Base-by-base conservation (phyloP, 2,329 filamentous ascomycete species). In the Esteya vermicola region DNA sequence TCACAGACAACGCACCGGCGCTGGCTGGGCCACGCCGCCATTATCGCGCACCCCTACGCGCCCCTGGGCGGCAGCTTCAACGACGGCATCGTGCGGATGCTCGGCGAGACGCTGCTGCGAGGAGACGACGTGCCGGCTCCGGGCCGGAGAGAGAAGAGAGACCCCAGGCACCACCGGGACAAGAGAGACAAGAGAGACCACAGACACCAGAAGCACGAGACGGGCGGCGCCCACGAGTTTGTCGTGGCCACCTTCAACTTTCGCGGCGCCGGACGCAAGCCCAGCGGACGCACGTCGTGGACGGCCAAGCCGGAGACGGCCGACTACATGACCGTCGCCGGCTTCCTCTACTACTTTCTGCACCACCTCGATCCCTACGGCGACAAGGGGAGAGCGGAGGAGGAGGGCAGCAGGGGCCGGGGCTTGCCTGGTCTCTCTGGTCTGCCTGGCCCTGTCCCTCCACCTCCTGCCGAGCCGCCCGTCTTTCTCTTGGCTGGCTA, bases 211-310 rank as follows among this genome's bases (percentile, higher is more conserved):
- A n/a, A n/a, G n/a, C n/a, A n/a, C n/a, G n/a, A n/a, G 27, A 6
- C 21, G 10, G 21, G n/a, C 14, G 6, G 28, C 9, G 16, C 25
- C 13, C 61, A 67, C 39, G 84, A 83, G 2, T 93, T 75, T 51
- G 56, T 93, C 2, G 81, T 95, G 3, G 79, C 72, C 8, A 93
- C 85, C 0, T 95, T 96, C 59, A 95, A 96, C 54, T 95, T 96
- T 56, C 73, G 88, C 82, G 88, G 63, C 39, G 58, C 40, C 12
- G 43, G 40, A 2, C 41, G 40, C 9, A 41, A 33, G 16, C 25
- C 43, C 14, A 27, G 36, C 40, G 86, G 86, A 6, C 71, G 71
- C 37, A 94, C 88, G 1, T 89, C 83, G 20, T 98, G 89, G 89
- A 85, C 83, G 1, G 81, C 79, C 4, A 82, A 75, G 49, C 73